These are phyloP conservation scores for Metroxylon sagu DNA, from an alignment of 176 grass and related monocot species.

Conservation along the genomic window DNA sequence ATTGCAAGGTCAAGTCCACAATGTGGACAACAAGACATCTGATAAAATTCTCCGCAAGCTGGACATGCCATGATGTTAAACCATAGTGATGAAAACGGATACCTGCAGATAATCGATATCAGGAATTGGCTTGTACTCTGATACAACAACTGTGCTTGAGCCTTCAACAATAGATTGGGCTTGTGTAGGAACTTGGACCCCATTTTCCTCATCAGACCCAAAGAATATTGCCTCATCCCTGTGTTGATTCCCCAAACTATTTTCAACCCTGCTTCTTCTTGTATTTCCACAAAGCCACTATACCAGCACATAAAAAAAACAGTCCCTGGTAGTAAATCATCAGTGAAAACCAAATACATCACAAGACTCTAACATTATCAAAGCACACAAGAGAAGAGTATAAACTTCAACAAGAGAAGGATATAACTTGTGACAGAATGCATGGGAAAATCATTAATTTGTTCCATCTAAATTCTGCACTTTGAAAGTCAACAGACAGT, in stretches of 20 bases:
- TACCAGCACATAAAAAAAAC: slow-evolving; percentile 77
- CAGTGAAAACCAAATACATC: slow-evolving; percentile 81
- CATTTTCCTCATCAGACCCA: slow-evolving; percentile 44
- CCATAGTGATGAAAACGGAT: background rate
- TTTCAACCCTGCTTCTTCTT: slow-evolving; percentile 34
- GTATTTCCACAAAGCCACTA: slow-evolving; percentile 67
- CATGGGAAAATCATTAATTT: too few species aligned
- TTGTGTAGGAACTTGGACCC: slow-evolving; percentile 61
- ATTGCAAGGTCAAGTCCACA: too few species aligned
- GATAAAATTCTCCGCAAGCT: too few species aligned
- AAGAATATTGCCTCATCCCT: slow-evolving; percentile 26
- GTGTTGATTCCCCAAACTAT: slow-evolving; percentile 27
- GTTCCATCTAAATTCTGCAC: too few species aligned
- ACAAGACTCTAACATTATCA: background rate
- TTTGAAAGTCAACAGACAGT: too few species aligned
- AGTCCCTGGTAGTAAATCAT: slow-evolving; percentile 94
- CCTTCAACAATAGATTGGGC: slow-evolving; percentile 54
- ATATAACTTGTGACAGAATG: too few species aligned
- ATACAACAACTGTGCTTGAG: slow-evolving; percentile 39
- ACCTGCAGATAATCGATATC: slow-evolving; percentile 99
- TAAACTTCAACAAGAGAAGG: too few species aligned
- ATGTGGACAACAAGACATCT: too few species aligned
- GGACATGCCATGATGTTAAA: too few species aligned
- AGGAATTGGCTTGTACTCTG: slow-evolving; percentile 76
- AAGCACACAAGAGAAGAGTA: too few species aligned